phyloP scores from a whole-genome alignment of 768 basidiomycete species.

The Leccinum aurantiacum region DNA sequence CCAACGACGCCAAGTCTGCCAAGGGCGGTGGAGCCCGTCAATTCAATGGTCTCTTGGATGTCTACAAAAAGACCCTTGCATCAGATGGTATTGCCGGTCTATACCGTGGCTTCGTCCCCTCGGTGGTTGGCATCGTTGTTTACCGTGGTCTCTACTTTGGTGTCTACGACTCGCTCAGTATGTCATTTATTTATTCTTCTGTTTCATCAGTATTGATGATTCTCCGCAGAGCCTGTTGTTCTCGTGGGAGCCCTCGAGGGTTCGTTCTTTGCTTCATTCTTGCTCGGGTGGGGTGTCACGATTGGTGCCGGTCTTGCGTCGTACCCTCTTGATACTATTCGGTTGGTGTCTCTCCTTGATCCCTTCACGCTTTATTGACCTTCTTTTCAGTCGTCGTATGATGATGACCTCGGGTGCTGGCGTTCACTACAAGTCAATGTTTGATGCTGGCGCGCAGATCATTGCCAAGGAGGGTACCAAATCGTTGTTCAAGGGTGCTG shows the following conservation, averaged over 20 bases:
- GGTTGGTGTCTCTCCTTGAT: constrained; percentile 38
- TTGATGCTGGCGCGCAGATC: constrained; percentile 94
- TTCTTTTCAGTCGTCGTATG: constrained; percentile 89
- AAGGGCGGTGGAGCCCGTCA: constrained; percentile 93
- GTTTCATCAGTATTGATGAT: constrained; percentile 25
- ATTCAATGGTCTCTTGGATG: constrained; percentile 98
- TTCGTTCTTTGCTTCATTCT: constrained; percentile 95
- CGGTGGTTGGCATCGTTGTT: constrained; percentile 98
- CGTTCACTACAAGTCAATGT: constrained; percentile 99
- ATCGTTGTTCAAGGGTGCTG: constrained; percentile 99
- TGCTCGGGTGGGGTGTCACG: constrained; percentile 98
- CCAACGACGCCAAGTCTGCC: constrained; percentile 95
- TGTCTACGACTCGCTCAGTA: constrained; percentile 92
- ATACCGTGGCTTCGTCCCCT: constrained; percentile 99
- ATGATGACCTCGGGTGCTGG: constrained; percentile 99
- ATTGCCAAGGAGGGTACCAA: constrained; percentile 92
- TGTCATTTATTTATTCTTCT: constrained; percentile 36
- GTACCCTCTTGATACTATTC: constrained; percentile 90
- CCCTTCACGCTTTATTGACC: constrained; percentile 2
- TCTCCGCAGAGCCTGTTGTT: constrained; percentile 82
- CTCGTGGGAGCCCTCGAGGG: constrained; percentile 95
- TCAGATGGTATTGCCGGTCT: constrained; percentile 98
- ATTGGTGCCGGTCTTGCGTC: constrained; percentile 99
- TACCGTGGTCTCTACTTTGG: constrained; percentile 99
- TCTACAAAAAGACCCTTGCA: constrained; percentile 96